phyloP scores from a whole-genome alignment of 179 eudicot species.

The Carnegiea gigantea region DNA sequence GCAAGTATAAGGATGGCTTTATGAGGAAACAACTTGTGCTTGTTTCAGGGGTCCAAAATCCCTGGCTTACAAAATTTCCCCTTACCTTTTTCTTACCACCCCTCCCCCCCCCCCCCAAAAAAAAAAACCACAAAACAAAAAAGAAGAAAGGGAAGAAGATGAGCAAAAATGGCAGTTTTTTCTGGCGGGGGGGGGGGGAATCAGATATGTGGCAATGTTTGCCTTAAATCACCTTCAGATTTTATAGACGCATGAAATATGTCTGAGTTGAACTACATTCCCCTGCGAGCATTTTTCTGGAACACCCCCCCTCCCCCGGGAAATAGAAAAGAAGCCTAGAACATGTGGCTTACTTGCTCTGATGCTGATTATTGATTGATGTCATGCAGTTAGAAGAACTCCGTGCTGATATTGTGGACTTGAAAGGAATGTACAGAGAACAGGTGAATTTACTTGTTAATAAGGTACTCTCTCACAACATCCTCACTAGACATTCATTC shows the following conservation, averaged over 20 bases:
- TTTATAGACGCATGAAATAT: not conserved
- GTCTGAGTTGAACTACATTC: too few relatives aligned
- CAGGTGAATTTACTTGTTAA: conserved; percentile 94
- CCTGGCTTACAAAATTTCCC: too few relatives aligned
- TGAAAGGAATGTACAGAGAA: conserved; percentile 98
- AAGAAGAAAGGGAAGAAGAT: too few relatives aligned
- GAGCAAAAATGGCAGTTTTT: too few relatives aligned
- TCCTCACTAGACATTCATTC: not conserved
- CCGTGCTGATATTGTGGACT: conserved; percentile 93
- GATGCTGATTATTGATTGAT: not conserved
- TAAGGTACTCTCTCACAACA: conserved; percentile 47
- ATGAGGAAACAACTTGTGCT: not conserved
- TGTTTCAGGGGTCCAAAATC: too few relatives aligned
- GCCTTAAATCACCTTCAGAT: not conserved
- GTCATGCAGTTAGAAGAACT: conserved; percentile 87
- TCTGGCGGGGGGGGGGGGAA: too few relatives aligned
- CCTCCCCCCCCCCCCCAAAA: not conserved
- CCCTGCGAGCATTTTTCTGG: too few relatives aligned
- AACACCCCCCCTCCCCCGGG: too few relatives aligned
- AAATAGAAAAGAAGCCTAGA: not conserved
- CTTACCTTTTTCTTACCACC: not conserved
- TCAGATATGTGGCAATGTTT: not conserved
- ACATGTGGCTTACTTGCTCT: not conserved
- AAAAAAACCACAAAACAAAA: too few relatives aligned
- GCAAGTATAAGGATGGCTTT: not conserved